phyloP scores from a whole-genome alignment of 768 basidiomycete genomes.

The Leccinellum albellum region DNA sequence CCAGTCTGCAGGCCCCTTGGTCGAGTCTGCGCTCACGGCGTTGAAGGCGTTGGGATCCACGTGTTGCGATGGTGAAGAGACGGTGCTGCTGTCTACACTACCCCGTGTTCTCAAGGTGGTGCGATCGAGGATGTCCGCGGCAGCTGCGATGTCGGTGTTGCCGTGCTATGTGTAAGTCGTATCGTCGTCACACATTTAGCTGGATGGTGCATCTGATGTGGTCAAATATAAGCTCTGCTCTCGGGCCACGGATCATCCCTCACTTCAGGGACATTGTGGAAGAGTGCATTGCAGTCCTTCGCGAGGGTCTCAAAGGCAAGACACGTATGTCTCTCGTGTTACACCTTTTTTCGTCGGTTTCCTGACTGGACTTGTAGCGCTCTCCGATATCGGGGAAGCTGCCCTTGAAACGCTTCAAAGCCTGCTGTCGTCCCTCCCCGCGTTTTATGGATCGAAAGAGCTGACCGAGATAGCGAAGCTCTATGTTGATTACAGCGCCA shows the following conservation, averaged over 20 bases:
- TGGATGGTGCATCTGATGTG: constrained; percentile 2
- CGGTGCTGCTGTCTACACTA: constrained; percentile 52
- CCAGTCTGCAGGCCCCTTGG: constrained; percentile 39
- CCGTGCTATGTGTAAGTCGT: constrained; percentile 56
- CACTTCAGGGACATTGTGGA: constrained; percentile 70
- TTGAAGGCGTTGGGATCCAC: constrained; percentile 58
- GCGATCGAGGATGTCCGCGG: constrained; percentile 35
- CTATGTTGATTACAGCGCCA: constrained; percentile 44
- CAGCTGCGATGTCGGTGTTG: constrained; percentile 51
- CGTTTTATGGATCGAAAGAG: constrained; percentile 72
- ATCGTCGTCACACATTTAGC: not conserved
- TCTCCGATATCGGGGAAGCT: constrained; percentile 31
- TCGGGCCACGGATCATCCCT: constrained; percentile 88
- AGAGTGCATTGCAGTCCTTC: constrained; percentile 49
- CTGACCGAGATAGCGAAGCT: constrained; percentile 53
- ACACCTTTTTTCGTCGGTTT: not conserved
- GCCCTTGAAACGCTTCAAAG: constrained; percentile 53
- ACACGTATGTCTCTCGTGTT: constrained; percentile 33
- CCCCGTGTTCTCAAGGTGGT: constrained; percentile 54
- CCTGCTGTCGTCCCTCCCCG: constrained; percentile 72
- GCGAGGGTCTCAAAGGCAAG: constrained; percentile 33
- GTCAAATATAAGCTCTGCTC: constrained; percentile 47
- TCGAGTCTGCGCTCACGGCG: constrained; percentile 52
- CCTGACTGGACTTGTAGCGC: constrained; percentile 19
- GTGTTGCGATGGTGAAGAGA: constrained; percentile 62